Evolutionary conservation across 1,139 yeast genomes (phyloP), one percentile per base, ranked within the genome.

Genomic region (Nadsonia starkeyi-henricii): DNA sequence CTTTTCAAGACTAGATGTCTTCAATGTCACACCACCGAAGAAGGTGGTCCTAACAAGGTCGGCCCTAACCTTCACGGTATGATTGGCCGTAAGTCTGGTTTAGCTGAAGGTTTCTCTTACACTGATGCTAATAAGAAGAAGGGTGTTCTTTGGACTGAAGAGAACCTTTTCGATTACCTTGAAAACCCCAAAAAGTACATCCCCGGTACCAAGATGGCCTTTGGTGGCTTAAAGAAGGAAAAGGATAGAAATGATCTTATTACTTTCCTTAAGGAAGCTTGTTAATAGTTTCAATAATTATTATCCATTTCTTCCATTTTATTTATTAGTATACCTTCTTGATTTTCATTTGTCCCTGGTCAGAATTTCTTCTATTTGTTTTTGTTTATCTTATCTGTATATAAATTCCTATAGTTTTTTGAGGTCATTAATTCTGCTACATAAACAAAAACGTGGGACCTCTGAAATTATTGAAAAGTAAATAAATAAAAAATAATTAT

Each of bases 161-260:
- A 88, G 68, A 78, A 88, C 70, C 78, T 91, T 83, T 78, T 82
- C 62, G 95, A 85, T 70, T 91, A 91, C 81, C 81, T 91, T 72
- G 95, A 84, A 74, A 93, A 91, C 85, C 98, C 98, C 76, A 91
- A 91, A 95, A 91, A 91, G 78, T 91, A 88, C 77, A 88, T 91
- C 62, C 98, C 98, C 67, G 98, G 98, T 73, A 91, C 97, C 76
- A 91, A 91, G 83, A 91, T 91, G 98, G 98, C 98, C 58, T 91
- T 91, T 65, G 98, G 96, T 75, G 98, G 98, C 75, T 81, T 91
- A 73, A 91, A 91, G 91, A 91, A 91, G 81, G 81, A 89, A 59
- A 91, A 88, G 84, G 98, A 91, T 78, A 86, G 97, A 81, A 85
- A 86, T 74, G 97, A 91, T 70, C 77, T 91, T 71, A 73, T 91